Conservation (phyloP, 1,284 basidiomycete genomes). For the Leccinum fuscescens region DNA sequence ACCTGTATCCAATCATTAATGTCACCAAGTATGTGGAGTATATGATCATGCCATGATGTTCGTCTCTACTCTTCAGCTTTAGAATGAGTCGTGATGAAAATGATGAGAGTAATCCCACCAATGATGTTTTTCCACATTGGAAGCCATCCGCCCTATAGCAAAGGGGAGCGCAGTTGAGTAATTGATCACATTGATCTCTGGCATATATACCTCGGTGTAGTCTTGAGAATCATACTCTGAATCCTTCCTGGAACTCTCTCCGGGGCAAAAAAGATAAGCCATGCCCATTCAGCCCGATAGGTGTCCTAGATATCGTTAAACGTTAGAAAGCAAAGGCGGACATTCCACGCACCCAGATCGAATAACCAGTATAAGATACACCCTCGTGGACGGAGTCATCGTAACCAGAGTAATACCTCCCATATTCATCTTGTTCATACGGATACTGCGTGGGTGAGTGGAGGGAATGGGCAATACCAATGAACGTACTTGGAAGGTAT, state of each 20-base stretch:
- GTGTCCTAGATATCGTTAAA: constrained; percentile 52
- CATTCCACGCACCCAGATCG: constrained; percentile 63
- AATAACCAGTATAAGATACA: constrained; percentile 76
- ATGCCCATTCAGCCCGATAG: constrained; percentile 77
- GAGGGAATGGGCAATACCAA: neutral
- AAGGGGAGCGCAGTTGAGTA: constrained; percentile 1
- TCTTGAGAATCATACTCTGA: constrained; percentile 75
- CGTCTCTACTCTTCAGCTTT: constrained; percentile 45
- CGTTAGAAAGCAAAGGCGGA: neutral
- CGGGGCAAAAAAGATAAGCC: too few species aligned
- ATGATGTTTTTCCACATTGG: constrained; percentile 92
- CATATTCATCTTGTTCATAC: constrained; percentile 71
- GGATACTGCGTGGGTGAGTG: constrained; percentile 57
- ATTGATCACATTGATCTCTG: neutral
- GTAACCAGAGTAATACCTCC: constrained; percentile 76
- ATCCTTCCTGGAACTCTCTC: constrained; percentile 53
- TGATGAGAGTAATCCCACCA: constrained; percentile 39
- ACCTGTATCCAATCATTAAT: constrained; percentile 42
- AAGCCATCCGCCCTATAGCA: constrained; percentile 69
- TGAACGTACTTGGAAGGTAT: constrained; percentile 56
- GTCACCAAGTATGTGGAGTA: neutral
- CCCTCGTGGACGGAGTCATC: constrained; percentile 63
- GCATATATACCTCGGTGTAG: constrained; percentile 54
- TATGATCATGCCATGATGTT: constrained; percentile 61
- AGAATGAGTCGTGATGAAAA: neutral